Percentiles rank a stretch among this genome's conserved stretches.
phyloP scores from a whole-genome alignment of 768 basidiomycete species.

The Exidia glandulosa region DNA sequence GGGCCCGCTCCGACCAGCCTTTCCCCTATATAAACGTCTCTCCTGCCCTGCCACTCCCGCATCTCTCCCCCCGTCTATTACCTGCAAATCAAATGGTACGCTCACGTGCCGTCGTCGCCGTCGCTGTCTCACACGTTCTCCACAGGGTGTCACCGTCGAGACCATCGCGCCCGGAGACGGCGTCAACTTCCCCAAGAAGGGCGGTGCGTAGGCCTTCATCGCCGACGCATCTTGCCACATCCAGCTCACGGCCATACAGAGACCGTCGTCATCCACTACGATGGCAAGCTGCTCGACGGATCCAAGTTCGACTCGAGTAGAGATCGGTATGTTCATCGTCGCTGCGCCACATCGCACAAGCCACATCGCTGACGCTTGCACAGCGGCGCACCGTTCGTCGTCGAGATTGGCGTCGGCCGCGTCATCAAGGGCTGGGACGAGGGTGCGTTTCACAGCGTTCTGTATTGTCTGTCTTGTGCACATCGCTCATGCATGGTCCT shows the following conservation, averaged over 20 bases:
- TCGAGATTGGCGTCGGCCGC: slow-evolving; percentile 64
- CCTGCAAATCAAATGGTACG: background rate
- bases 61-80: background rate
- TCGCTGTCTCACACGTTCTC: background rate
- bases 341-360: background rate
- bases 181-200: slow-evolving; percentile 48
- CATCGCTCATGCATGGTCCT: slow-evolving; percentile 7
- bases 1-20: background rate
- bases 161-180: slow-evolving; percentile 50
- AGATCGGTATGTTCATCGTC: slow-evolving; percentile 44
- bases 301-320: slow-evolving; percentile 63
- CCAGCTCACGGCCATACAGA: slow-evolving; percentile 28
- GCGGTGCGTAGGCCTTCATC: slow-evolving; percentile 40
- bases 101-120: background rate
- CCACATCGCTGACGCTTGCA: slow-evolving; percentile 1
- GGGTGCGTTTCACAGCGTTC: slow-evolving; percentile 41
- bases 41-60: background rate
- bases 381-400: slow-evolving; percentile 40
- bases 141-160: slow-evolving; percentile 63
- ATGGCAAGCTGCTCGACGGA: slow-evolving; percentile 58
- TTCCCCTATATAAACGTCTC: background rate
- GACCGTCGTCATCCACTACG: slow-evolving; percentile 66
- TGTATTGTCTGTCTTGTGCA: background rate
- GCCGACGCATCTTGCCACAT: slow-evolving; percentile 5
- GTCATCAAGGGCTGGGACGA: slow-evolving; percentile 91